Base-by-base conservation (phyloP, 2,329 filamentous ascomycete species). In the Zalaria obscura region DNA sequence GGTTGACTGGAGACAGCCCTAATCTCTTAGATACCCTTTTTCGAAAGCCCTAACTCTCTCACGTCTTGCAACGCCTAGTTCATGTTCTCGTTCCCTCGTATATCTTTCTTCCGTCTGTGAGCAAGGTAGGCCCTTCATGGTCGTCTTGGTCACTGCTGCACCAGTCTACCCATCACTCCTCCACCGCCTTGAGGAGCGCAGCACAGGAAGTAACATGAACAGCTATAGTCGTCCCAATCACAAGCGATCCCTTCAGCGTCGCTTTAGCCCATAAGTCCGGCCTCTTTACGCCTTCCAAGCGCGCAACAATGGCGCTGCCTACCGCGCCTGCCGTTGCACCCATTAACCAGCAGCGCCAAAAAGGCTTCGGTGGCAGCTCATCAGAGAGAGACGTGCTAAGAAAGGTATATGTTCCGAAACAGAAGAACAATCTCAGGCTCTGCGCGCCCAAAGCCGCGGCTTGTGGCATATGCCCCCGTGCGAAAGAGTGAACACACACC, bases 341-440 rank as follows among this genome's bases (percentile, higher is more conserved):
- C 43, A 47, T 44, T 3, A 43, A 4, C 47, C 47, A 49, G 37
- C 43, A 45, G 3, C 38, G 39, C 45, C 39, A 44, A 36, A 47
- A 47, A 1, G 39, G 42, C 8, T 40, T 41, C 7, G 47, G 45
- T 2, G 42, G 42, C 27, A 41, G 32, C 18, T 39, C 41, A 11
- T 35, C 33, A 27, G 42, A 44, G 10, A 45, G 38, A 26, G 25
- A 40, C 28, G 41, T 47, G 28, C 39, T 44, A 10, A 49, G 27
- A 25, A 42, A 45, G 18, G 45, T 47, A 29, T 42, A 49, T 2
- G 43, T 45, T 4, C 45, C 47, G 5, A 49, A 49, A 34, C 45
- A 47, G 5, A 47, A 27, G 25, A 49, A 47, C 7, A 49, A 31
- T 11, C 40, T 42, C 5, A 47, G 32, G 8, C 38, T 42, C 7